Evolutionary conservation across 176 grass and related monocot genomes (phyloP).

Genomic region (Alopecurus myosuroides): DNA sequence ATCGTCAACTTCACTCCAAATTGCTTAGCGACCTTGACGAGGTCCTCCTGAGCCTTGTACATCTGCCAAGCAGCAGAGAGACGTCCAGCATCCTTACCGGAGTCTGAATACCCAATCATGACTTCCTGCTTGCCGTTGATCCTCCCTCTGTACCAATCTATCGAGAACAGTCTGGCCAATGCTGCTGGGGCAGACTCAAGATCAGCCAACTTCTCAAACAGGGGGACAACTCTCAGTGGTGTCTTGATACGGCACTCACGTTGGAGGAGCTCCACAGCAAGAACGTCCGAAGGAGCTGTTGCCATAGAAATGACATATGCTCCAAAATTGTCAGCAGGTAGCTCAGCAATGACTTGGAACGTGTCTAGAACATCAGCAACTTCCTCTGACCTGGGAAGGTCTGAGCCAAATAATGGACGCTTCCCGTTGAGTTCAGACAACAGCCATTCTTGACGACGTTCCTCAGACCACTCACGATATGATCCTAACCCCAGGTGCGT

Average conservation of each 20-base stretch:
- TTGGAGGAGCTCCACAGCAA: conserved; percentile 74
- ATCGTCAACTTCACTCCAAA: conserved; percentile 79
- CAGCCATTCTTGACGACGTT: conserved; percentile 66
- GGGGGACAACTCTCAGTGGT: conserved; percentile 66
- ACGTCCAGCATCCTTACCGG: conserved; percentile 78
- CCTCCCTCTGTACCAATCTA: conserved; percentile 63
- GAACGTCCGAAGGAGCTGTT: conserved; percentile 68
- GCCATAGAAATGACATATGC: conserved; percentile 86
- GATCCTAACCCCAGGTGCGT: conserved; percentile 66
- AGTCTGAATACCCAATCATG: conserved; percentile 89
- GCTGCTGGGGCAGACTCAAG: conserved; percentile 68
- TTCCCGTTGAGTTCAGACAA: conserved; percentile 74
- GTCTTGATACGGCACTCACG: conserved; percentile 70
- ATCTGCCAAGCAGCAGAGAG: conserved; percentile 78
- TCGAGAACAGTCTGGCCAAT: conserved; percentile 56
- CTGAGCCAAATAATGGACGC: conserved; percentile 63
- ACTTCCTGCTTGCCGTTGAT: conserved; percentile 79
- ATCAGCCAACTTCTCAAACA: conserved; percentile 80
- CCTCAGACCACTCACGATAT: conserved; percentile 67
- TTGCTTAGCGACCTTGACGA: conserved; percentile 68
- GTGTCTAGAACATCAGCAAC: conserved; percentile 69
- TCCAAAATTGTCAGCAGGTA: conserved; percentile 72
- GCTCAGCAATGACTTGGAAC: conserved; percentile 65
- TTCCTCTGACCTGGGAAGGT: conserved; percentile 72
- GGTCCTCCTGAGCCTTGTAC: conserved; percentile 84